A percentile compares a stretch with the other conserved stretches of the same genome.
These are phyloP conservation scores for Ganoderma sinense DNA, from an alignment of 1,284 basidiomycete genomes.

Conservation along the genomic window DNA sequence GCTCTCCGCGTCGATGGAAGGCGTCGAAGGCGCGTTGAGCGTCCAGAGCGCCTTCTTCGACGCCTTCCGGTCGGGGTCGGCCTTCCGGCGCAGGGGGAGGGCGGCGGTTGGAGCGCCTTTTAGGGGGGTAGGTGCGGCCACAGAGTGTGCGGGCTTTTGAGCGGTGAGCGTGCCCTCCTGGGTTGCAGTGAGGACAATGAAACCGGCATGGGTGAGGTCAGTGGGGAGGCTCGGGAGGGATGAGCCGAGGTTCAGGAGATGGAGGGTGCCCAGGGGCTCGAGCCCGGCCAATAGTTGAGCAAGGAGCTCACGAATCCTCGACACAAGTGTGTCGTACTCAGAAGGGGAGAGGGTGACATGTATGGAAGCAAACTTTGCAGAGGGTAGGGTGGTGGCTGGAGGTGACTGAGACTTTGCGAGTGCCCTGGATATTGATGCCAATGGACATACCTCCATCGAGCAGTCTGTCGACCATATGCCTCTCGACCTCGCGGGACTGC, in stretches of 20 bases:
- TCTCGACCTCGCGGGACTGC: conserved; percentile 62
- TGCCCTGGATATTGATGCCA: conserved; percentile 13
- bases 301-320: conserved; percentile 63
- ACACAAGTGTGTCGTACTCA: conserved; percentile 66
- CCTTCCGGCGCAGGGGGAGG: conserved; percentile 56
- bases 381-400: conserved; percentile 63
- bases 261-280: conserved; percentile 69
- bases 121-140: conserved; percentile 42
- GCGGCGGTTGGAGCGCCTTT: conserved; percentile 45
- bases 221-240: conserved; percentile 54
- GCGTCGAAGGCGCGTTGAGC: conserved; percentile 64
- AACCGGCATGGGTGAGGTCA: conserved; percentile 69
- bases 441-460: conserved; percentile 72
- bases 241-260: conserved; percentile 62
- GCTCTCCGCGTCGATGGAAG: conserved; percentile 79
- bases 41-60: conserved; percentile 86
- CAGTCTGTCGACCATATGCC: conserved; percentile 78
- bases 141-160: conserved; percentile 65
- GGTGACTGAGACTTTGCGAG: conserved; percentile 19
- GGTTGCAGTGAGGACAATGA: conserved; percentile 55
- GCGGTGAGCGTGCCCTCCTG: conserved; percentile 60
- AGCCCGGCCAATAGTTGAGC: conserved; percentile 65
- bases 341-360: conserved; percentile 65
- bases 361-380: conserved; percentile 67
- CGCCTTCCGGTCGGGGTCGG: conserved; percentile 63